Conservation (phyloP, 139 green algal species). For the Picochlorum costavermella region DNA sequence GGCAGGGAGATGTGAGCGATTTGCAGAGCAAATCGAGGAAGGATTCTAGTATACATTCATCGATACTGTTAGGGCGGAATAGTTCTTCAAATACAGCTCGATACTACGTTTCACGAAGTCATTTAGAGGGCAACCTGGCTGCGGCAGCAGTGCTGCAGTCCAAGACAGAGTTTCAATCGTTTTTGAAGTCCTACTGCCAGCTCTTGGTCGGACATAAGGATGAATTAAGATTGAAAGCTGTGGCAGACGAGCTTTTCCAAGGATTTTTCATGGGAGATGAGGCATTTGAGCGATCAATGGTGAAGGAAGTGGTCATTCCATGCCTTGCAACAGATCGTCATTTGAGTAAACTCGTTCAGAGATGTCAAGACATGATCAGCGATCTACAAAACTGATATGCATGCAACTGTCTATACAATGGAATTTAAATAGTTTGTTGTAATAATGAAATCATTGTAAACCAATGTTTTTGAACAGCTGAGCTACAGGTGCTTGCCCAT, state of each 20-base stretch:
- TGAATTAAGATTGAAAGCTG: constrained; percentile 41
- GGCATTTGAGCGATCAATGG: constrained; percentile 33
- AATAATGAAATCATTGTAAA: constrained; percentile 1
- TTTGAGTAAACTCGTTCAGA: constrained; percentile 17
- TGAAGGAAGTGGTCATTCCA: constrained; percentile 41
- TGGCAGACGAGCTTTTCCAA: constrained; percentile 48
- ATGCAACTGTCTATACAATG: too few species aligned
- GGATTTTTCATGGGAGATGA: not conserved
- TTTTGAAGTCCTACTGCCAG: constrained; percentile 51
- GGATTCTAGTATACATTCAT: not conserved
- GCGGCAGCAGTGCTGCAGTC: constrained; percentile 37
- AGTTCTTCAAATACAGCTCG: not conserved
- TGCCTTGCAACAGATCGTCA: constrained; percentile 26
- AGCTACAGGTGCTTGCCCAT: constrained; percentile 30
- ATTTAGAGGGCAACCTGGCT: constrained; percentile 52
- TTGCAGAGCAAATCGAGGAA: constrained; percentile 26
- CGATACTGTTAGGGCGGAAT: not conserved
- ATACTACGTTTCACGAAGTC: constrained; percentile 14
- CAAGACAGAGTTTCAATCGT: constrained; percentile 44
- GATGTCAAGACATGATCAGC: constrained; percentile 12
- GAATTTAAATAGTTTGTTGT: not conserved
- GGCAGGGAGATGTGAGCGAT: constrained; percentile 32
- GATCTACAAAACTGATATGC: constrained; percentile 12
- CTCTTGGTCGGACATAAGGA: constrained; percentile 32
- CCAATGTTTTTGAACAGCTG: not conserved